phyloP scores from a whole-genome alignment of 306 rosid species.

The Cucumis melo region DNA sequence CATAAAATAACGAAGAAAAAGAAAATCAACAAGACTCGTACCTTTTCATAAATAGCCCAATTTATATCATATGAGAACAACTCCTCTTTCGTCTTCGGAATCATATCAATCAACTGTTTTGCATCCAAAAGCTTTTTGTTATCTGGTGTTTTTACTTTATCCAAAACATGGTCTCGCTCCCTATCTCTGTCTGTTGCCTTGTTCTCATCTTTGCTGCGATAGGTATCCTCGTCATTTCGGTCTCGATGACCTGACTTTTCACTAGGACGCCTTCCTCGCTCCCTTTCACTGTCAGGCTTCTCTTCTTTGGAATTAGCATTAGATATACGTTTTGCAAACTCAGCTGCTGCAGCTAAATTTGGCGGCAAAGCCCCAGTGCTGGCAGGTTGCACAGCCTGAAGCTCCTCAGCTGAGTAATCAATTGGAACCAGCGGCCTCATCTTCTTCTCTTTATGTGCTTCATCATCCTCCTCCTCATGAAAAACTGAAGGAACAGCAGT shows the following conservation, averaged over 20 bases:
- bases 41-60: conserved; percentile 90
- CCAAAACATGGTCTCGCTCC: conserved; percentile 50
- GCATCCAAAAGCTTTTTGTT: conserved; percentile 79
- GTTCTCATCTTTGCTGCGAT: conserved; percentile 54
- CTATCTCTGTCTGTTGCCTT: conserved; percentile 42
- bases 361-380: conserved; percentile 54
- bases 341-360: conserved; percentile 98
- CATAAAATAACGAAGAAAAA: background rate
- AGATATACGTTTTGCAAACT: conserved; percentile 87
- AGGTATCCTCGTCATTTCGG: conserved; percentile 45
- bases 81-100: conserved; percentile 95
- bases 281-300: conserved; percentile 57
- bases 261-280: conserved; percentile 60
- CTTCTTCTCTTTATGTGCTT: conserved; percentile 86
- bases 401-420: conserved; percentile 93
- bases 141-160: conserved; percentile 51
- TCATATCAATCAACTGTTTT: conserved; percentile 92
- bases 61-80: conserved; percentile 82
- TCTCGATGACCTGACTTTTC: conserved; percentile 69
- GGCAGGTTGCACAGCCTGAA: conserved; percentile 70
- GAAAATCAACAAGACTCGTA: conserved; percentile 8
- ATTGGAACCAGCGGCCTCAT: conserved; percentile 98
- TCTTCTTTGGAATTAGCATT: conserved; percentile 65
- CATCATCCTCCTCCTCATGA: conserved; percentile 90
- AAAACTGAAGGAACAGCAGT: conserved; percentile 83